Evolutionary conservation across 108 stramenopile species (phyloP).

Genomic region (Halocafeteria seosinensis): DNA sequence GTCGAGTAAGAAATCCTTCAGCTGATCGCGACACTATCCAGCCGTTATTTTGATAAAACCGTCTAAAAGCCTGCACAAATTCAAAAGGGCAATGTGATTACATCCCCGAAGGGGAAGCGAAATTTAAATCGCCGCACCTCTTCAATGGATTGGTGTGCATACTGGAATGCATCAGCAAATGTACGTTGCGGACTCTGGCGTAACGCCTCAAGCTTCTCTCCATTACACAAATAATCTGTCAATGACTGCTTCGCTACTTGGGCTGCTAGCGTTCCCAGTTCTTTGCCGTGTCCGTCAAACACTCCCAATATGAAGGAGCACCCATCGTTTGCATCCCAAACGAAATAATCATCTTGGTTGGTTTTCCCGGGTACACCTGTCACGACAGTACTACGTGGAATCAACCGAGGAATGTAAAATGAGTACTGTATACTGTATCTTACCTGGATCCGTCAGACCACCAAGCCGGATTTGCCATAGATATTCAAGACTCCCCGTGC

Average conservation of each 20-base stretch:
- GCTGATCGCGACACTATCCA: slow-evolving; percentile 10
- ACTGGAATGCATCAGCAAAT: no score
- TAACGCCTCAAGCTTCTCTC: no score
- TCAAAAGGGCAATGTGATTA: no score
- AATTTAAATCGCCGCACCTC: background rate
- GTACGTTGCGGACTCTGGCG: no score
- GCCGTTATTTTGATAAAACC: background rate
- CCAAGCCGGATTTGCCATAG: background rate
- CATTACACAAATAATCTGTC: background rate
- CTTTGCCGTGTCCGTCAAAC: slow-evolving; percentile 27
- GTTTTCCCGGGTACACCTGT: slow-evolving; percentile 2
- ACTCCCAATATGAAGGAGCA: slow-evolving; percentile 12
- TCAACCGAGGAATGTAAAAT: no score
- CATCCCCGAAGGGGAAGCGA: background rate
- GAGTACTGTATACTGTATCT: no score
- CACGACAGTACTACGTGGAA: no score
- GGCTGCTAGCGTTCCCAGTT: slow-evolving; percentile 18
- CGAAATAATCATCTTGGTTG: slow-evolving; percentile 22
- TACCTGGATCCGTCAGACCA: background rate
- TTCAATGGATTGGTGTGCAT: background rate
- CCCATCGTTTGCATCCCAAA: background rate
- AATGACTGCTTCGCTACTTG: slow-evolving; percentile 4
- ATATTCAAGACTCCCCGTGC: no score
- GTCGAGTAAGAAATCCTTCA: slow-evolving; percentile 15
- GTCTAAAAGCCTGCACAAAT: background rate